Base-by-base conservation (phyloP, 1,284 basidiomycete genomes). In the Ceraceosorus guamensis region DNA sequence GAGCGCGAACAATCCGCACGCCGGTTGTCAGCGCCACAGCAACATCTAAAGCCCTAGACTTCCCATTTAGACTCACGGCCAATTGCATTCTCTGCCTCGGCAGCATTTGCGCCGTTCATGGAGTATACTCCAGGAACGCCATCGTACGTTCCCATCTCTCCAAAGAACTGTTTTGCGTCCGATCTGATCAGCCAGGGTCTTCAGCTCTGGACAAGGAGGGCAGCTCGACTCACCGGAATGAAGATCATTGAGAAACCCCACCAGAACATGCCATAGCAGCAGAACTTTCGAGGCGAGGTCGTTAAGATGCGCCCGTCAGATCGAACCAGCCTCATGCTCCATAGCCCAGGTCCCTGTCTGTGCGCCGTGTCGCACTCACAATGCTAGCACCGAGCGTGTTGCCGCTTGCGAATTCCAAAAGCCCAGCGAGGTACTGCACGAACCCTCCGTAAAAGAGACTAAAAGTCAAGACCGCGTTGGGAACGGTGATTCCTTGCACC, bases 361-460 rank as follows among this genome's bases (percentile, higher is more conserved):
- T 24, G 24, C 24, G 24, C 24, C 24, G 65, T 3, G 24, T 24
- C 2, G 24, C 24, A 24, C 24, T 24, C 24, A 24, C 24, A 10
- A 67, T 61, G 14, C 65, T 65, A 11, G 60, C 67, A 53, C 64
- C 67, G 24, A 69, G 64, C 4, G 66, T 69, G 61, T 69, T 69
- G 8, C 67, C 67, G 32, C 35, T 32, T 0, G 66, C 66, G 56
- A 69, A 69, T 49, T 69, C 67, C 63, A 65, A 68, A 5, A 69
- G 54, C 24, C 67, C 67, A 6, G 67, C 67, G 5, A 69, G 60
- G 57, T 60, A 67, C 46, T 69, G 67, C 2, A 56, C 59, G 3
- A 63, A 50, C 41, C 67, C 67, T 18, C 67, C 67, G 50, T 49
- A 54, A 11, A 33, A 14, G 6, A 54, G 41, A 10, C 46, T 18